Percentiles rank a stretch among this genome's conserved stretches.
These are phyloP conservation scores for Emmonsiellopsis sp. DNA, from an alignment of 2,329 filamentous ascomycete species.

Conservation along the genomic window DNA sequence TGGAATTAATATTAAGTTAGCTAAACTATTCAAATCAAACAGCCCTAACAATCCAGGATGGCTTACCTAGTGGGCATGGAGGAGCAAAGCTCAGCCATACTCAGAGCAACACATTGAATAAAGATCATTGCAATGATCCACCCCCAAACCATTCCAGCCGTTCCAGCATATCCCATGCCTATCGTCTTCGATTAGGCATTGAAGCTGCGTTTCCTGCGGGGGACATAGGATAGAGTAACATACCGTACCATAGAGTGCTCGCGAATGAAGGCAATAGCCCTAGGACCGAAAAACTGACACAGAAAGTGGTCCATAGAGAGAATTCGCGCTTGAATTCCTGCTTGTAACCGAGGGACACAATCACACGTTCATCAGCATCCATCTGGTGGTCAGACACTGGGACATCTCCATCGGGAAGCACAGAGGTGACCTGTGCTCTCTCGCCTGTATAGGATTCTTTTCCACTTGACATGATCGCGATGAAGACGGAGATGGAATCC, in stretches of 20 bases:
- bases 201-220: conserved; percentile 26
- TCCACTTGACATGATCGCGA: background rate
- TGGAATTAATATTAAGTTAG: background rate
- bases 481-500: background rate
- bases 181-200: conserved; percentile 10
- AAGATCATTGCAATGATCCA: conserved; percentile 66
- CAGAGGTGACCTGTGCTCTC: conserved; percentile 22
- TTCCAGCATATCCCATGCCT: conserved; percentile 47
- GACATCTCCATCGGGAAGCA: conserved; percentile 29
- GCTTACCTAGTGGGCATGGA: conserved; percentile 58
- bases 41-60: background rate
- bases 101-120: conserved; percentile 60
- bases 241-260: conserved; percentile 62
- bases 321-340: conserved; percentile 63
- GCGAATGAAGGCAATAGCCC: conserved; percentile 64
- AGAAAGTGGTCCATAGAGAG: conserved; percentile 64
- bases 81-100: conserved; percentile 63
- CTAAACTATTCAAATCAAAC: background rate
- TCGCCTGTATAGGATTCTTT: background rate
- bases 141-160: conserved; percentile 63
- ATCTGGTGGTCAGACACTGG: conserved; percentile 27
- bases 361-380: conserved; percentile 33
- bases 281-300: conserved; percentile 64
- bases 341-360: conserved; percentile 43
- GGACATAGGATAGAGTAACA: conserved; percentile 33